Evolutionary conservation across 345 rosid species (phyloP), one percentile per base, ranked within the genome.

Genomic region (Sonneratia caseolaris): DNA sequence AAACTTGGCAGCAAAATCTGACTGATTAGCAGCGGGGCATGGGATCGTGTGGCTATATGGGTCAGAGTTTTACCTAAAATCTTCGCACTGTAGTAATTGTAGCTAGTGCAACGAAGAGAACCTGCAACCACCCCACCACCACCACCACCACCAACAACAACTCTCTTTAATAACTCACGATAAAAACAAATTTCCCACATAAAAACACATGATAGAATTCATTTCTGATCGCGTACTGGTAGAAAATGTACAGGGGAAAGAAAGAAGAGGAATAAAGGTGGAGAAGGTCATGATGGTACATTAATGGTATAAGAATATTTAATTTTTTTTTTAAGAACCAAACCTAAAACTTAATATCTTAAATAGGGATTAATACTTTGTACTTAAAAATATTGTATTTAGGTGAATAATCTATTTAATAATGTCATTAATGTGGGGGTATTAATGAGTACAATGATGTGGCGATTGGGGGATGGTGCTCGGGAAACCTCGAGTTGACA

Each of bases 401-500:
- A 18, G 22, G 3, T 55, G 24, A 55, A 55, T 55, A 55, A 55
- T 6, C 18, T 13, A 55, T 7, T 47, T 47, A 9, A 47, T 62
- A 65, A 16, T 36, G 42, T 65, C 27, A 62, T 66, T 13, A 64
- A 1, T 7, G 69, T 27, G 57, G 2, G n/a, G 14, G 59, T 8
- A 36, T 38, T 56, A 75, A 40, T 27, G 53, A 37, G 7, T 24
- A 27, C 32, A 35, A 19, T 22, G 21, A 18, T 22, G 18, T 21
- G 32, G 32, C 32, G 32, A 27, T 27, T 27, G 71, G 69, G 45
- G 36, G 5, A 68, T 4, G 45, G 45, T 42, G 12, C 38, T 53
- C 21, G 67, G 71, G 75, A 73, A 80, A 53, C 69, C 76, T 65
- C 71, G 73, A 75, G 82, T 81, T 81, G 85, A 79, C 82, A 73